phyloP scores from a whole-genome alignment of 192 early-diverging fungal species.

The Coemansia sp. region DNA sequence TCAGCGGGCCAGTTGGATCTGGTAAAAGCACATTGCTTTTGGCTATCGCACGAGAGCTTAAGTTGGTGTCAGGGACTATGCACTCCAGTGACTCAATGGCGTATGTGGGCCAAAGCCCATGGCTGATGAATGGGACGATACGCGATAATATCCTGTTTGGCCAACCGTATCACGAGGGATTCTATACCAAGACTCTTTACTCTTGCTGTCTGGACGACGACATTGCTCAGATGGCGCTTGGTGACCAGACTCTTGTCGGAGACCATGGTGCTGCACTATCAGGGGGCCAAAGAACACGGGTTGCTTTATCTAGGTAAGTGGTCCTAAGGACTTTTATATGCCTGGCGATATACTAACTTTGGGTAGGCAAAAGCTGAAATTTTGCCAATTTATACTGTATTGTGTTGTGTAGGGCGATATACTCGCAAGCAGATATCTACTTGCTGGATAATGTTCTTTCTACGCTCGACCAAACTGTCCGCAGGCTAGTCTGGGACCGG shows the following conservation, averaged over 20 bases:
- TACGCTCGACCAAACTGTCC: conserved; percentile 74
- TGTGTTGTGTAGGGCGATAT: conserved; percentile 63
- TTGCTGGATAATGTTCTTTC: conserved; percentile 81
- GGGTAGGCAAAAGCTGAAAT: not conserved
- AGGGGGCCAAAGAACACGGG: conserved; percentile 62
- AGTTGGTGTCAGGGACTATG: conserved; percentile 15
- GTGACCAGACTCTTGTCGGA: conserved; percentile 64
- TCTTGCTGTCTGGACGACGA: conserved; percentile 68
- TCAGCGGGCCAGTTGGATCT: conserved; percentile 80
- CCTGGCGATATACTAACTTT: not conserved
- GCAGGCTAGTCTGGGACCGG: conserved; percentile 69
- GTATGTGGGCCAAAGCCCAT: conserved; percentile 55
- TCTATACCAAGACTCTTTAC: conserved; percentile 61
- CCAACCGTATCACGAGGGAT: conserved; percentile 45
- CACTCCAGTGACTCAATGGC: conserved; percentile 21
- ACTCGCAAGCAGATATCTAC: conserved; percentile 75
- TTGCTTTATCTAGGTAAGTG: conserved; percentile 62
- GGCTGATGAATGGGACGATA: conserved; percentile 70
- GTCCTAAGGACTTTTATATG: not conserved
- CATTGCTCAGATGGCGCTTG: conserved; percentile 59
- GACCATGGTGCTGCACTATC: conserved; percentile 43
- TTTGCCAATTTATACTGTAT: conserved; percentile 58
- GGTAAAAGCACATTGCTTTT: conserved; percentile 81
- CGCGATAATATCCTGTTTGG: conserved; percentile 81
- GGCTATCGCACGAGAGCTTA: conserved; percentile 78